These are phyloP conservation scores for Ramichloridium luteum DNA, from an alignment of 2,329 filamentous ascomycete genomes.

Conservation along the genomic window DNA sequence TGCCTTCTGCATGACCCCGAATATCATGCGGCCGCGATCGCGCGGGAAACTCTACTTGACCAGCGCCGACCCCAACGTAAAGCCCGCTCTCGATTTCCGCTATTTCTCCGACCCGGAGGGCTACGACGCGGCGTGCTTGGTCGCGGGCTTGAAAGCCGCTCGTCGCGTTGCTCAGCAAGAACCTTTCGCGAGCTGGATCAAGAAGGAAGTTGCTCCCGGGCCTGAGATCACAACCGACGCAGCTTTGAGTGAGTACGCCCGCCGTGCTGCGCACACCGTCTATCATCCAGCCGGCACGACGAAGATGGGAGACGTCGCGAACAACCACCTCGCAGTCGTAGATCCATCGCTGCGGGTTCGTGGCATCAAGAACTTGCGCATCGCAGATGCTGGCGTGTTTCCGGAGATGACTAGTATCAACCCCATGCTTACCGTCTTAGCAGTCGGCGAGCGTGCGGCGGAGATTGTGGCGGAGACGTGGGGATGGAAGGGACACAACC, in stretches of 20 bases:
- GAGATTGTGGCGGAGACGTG: slow-evolving; percentile 70
- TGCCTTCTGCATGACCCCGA: slow-evolving; percentile 87
- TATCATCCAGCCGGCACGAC: slow-evolving; percentile 85
- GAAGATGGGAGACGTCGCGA: slow-evolving; percentile 67
- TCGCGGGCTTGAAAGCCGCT: slow-evolving; percentile 65
- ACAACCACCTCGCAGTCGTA: slow-evolving; percentile 66
- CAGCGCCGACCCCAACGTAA: slow-evolving; percentile 60
- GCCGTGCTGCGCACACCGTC: slow-evolving; percentile 72
- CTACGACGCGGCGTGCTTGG: slow-evolving; percentile 72
- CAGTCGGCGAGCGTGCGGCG: slow-evolving; percentile 69
- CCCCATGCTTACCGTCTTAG: slow-evolving; percentile 80
- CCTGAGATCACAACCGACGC: slow-evolving; percentile 63
- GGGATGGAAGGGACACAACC: slow-evolving; percentile 48
- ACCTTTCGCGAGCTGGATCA: slow-evolving; percentile 74
- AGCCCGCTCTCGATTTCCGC: slow-evolving; percentile 75
- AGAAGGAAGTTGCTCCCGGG: slow-evolving; percentile 68
- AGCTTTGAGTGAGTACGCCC: slow-evolving; percentile 68
- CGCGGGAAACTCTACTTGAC: slow-evolving; percentile 67
- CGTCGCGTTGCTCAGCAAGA: slow-evolving; percentile 61
- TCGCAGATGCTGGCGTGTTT: slow-evolving; percentile 80
- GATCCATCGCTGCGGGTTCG: slow-evolving; percentile 59
- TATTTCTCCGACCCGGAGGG: slow-evolving; percentile 82
- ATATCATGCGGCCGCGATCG: slow-evolving; percentile 72
- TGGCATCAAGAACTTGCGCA: slow-evolving; percentile 60
- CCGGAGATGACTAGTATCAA: slow-evolving; percentile 79